Percentiles rank a stretch among this genome's conserved stretches.
Conservation (phyloP, 2,329 filamentous ascomycete species). For the Rhexocercosporidium sp. region DNA sequence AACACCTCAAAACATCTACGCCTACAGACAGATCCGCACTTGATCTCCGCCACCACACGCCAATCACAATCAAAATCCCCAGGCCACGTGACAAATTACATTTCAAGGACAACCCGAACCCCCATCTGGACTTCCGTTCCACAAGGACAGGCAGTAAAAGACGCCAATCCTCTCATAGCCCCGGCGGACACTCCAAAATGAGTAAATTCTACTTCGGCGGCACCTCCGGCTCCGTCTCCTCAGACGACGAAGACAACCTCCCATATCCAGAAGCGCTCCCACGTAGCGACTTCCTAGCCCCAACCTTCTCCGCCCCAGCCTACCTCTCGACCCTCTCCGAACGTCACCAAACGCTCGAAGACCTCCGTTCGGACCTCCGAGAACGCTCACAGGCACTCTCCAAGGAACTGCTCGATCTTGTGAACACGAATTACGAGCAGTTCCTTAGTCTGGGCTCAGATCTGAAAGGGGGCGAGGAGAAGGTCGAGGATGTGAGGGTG, state of each 20-base stretch:
- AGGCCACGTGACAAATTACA: conserved; percentile 3
- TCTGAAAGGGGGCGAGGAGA: conserved; percentile 86
- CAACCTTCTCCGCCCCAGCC: conserved; percentile 76
- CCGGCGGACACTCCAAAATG: conserved; percentile 42
- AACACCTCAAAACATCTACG: too few relatives aligned
- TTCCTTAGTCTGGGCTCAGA: conserved; percentile 85
- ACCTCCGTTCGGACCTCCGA: conserved; percentile 84
- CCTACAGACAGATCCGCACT: too few relatives aligned
- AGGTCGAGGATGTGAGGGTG: conserved; percentile 87
- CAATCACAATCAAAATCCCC: neutral
- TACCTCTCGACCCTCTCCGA: conserved; percentile 86
- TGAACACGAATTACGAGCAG: conserved; percentile 93
- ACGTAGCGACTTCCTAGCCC: conserved; percentile 79
- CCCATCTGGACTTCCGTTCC: too few relatives aligned
- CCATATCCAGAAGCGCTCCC: conserved; percentile 88
- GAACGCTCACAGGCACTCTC: conserved; percentile 80
- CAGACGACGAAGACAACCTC: conserved; percentile 68
- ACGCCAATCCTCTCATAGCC: neutral
- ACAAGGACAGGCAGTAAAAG: neutral
- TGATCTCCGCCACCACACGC: neutral
- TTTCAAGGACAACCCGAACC: too few relatives aligned
- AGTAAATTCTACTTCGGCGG: conserved; percentile 53
- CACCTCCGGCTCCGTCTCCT: conserved; percentile 38
- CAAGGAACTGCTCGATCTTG: conserved; percentile 88
- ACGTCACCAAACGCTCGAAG: conserved; percentile 94